Conservation (phyloP, 2,329 filamentous ascomycete species). For the Trichoderma simmonsii region DNA sequence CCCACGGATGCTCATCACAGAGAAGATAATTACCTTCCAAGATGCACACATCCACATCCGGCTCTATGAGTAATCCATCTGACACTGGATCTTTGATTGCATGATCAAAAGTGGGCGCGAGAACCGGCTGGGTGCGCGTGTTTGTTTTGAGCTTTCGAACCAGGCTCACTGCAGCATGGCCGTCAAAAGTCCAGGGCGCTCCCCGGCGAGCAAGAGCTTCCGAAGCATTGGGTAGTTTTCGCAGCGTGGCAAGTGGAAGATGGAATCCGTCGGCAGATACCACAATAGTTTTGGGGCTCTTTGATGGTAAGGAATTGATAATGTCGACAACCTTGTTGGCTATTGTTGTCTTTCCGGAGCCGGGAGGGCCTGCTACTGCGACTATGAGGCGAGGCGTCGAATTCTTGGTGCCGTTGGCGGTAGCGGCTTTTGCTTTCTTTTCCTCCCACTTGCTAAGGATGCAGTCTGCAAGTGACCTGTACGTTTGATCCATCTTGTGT, state of each 20-base stretch:
- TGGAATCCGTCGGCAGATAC: constrained; percentile 32
- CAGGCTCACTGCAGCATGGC: constrained; percentile 23
- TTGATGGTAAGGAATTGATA: constrained; percentile 16
- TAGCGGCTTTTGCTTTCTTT: background rate
- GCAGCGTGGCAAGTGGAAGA: constrained; percentile 26
- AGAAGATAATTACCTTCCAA: constrained; percentile 66
- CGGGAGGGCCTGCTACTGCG: constrained; percentile 24
- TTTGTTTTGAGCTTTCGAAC: constrained; percentile 21
- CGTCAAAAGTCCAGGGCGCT: constrained; percentile 35
- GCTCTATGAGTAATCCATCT: constrained; percentile 59
- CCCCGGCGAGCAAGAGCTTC: constrained; percentile 33
- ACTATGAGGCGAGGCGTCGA: constrained; percentile 20
- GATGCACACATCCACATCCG: constrained; percentile 58
- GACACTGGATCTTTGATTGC: constrained; percentile 68
- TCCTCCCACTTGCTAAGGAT: constrained; percentile 25
- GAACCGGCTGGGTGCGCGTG: constrained; percentile 23
- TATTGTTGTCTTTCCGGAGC: constrained; percentile 25
- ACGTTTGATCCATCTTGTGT: constrained; percentile 27
- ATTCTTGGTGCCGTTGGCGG: constrained; percentile 5
- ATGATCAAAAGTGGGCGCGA: constrained; percentile 72
- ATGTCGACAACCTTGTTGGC: constrained; percentile 21
- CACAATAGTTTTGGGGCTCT: constrained; percentile 23
- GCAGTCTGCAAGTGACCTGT: constrained; percentile 25
- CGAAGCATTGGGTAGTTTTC: constrained; percentile 29
- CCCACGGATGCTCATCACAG: constrained; percentile 32